Evolutionary conservation across 1,139 yeast species (phyloP).

Genomic region (Yamadazyma atlantica): DNA sequence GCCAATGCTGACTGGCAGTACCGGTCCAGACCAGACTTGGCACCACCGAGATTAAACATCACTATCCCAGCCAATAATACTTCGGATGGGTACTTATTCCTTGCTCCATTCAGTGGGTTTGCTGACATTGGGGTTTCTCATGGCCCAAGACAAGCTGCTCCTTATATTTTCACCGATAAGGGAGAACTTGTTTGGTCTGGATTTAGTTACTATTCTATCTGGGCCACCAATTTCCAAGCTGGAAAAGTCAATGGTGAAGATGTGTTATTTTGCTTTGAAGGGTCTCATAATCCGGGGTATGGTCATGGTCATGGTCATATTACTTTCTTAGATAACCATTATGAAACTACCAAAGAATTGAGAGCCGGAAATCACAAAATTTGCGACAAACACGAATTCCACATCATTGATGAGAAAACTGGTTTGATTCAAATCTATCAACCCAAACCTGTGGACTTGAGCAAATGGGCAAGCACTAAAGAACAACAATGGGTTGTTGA

Average conservation of each 20-base stretch:
- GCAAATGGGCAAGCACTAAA: conserved; percentile 21
- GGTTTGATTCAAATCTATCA: conserved; percentile 32
- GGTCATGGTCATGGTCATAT: conserved; percentile 42
- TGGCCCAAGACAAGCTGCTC: conserved; percentile 28
- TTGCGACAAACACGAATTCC: conserved; percentile 35
- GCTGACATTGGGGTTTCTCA: conserved; percentile 20
- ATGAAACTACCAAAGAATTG: conserved; percentile 27
- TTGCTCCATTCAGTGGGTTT: conserved; percentile 30
- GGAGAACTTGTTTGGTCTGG: conserved; percentile 40
- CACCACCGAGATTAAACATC: conserved; percentile 33
- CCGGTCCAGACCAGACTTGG: conserved; percentile 32
- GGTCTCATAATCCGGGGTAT: conserved; percentile 28
- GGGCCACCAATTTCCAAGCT: conserved; percentile 35
- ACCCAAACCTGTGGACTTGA: conserved; percentile 26
- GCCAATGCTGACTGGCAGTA: conserved; percentile 27
- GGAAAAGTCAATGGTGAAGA: conserved; percentile 24
- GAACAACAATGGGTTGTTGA: conserved; percentile 34
- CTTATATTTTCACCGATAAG: conserved; percentile 29
- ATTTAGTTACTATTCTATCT: conserved; percentile 27
- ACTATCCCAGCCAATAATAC: conserved; percentile 22
- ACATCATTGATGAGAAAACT: conserved; percentile 25
- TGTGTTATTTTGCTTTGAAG: conserved; percentile 31
- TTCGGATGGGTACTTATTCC: conserved; percentile 28
- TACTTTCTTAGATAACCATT: conserved; percentile 26
- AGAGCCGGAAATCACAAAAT: conserved; percentile 32